Conservation (phyloP, 306 rosid species). For the Citrullus amarus region DNA sequence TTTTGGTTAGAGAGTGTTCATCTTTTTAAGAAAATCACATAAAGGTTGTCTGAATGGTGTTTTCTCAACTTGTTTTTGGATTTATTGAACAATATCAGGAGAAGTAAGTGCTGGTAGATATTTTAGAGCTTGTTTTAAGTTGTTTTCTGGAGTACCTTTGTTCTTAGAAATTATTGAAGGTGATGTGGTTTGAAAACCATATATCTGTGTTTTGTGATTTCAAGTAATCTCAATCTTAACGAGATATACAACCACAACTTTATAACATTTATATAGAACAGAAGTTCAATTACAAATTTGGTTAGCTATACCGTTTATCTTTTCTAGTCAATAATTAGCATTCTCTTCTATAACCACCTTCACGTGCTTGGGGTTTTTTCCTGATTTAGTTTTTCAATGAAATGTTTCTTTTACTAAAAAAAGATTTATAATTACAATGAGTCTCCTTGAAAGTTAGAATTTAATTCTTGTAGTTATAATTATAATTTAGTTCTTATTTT, state of each 20-base stretch:
- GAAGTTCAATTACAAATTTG: no score
- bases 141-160: not conserved
- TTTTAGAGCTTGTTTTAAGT: not conserved
- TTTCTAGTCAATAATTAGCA: no score
- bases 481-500: no score
- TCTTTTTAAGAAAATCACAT: not conserved
- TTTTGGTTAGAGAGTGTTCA: not conserved
- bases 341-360: no score
- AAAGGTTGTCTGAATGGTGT: not conserved
- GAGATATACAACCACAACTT: not conserved
- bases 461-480: no score
- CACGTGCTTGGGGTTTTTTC: no score
- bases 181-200: not conserved
- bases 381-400: no score
- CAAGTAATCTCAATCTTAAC: not conserved
- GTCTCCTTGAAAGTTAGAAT: no score
- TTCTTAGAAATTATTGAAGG: not conserved
- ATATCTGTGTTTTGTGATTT: not conserved
- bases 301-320: no score
- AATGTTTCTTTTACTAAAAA: no score
- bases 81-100: not conserved
- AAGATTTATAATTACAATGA: no score
- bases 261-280: not conserved
- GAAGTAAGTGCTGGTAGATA: not conserved
- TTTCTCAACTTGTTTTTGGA: not conserved